Conservation (phyloP, 208 protist species). For the Wallacemonas sp. region DNA sequence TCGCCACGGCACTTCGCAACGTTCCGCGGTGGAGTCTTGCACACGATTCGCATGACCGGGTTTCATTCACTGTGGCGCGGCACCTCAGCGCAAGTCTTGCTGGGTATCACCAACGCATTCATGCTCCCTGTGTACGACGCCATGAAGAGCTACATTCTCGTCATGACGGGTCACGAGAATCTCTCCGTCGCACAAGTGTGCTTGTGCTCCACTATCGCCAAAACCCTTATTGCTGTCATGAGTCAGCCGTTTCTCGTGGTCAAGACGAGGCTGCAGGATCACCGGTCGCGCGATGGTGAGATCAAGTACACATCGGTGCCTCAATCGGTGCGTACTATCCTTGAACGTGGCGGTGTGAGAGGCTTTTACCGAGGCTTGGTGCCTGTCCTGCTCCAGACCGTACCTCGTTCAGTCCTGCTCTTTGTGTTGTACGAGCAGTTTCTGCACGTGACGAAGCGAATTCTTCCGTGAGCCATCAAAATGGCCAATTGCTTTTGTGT, state of each 20-base stretch:
- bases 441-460: slow-evolving; percentile 26
- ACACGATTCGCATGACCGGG: slow-evolving; percentile 56
- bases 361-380: slow-evolving; percentile 77
- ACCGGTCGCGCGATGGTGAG: slow-evolving; percentile 58
- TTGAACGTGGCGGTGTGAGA: slow-evolving; percentile 32
- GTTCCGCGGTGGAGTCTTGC: slow-evolving; percentile 57
- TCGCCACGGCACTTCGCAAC: slow-evolving; percentile 41
- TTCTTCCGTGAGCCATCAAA: too few relatives aligned
- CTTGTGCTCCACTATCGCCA: slow-evolving; percentile 63
- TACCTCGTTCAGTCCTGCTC: slow-evolving; percentile 70
- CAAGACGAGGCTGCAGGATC: slow-evolving; percentile 87
- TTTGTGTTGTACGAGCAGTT: slow-evolving; percentile 87
- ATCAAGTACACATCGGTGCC: slow-evolving; percentile 69
- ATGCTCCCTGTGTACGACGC: slow-evolving; percentile 85
- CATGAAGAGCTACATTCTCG: slow-evolving; percentile 44
- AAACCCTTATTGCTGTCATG: slow-evolving; percentile 49
- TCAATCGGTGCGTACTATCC: slow-evolving; percentile 52
- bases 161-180: slow-evolving; percentile 8
- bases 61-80: slow-evolving; percentile 78
- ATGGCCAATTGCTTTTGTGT: too few relatives aligned
- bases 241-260: slow-evolving; percentile 71
- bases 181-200: slow-evolving; percentile 57
- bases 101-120: slow-evolving; percentile 81
- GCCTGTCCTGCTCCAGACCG: slow-evolving; percentile 60
- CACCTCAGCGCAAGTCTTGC: slow-evolving; percentile 70